Conservation (phyloP, 1,284 basidiomycete species). For the Melampsora americana region DNA sequence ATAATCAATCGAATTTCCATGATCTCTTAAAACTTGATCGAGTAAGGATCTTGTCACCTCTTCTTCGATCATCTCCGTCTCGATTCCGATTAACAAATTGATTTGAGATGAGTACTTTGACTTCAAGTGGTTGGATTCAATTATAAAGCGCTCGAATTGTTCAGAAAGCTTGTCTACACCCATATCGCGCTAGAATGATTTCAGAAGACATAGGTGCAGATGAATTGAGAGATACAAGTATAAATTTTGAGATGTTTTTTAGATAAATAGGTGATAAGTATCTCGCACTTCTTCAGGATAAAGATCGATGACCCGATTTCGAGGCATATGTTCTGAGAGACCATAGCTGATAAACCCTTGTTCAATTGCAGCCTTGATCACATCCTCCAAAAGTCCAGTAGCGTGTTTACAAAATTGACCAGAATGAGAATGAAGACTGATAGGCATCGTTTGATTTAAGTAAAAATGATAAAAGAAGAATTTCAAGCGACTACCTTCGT, state of each 20-base stretch:
- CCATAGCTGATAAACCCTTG: conserved; percentile 80
- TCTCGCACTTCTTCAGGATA: conserved; percentile 87
- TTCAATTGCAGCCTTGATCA: conserved; percentile 71
- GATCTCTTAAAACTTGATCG: conserved; percentile 57
- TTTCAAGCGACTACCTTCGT: no score
- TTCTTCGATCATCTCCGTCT: conserved; percentile 81
- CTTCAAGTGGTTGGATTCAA: conserved; percentile 74
- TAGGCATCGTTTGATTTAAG: conserved; percentile 65
- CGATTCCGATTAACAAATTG: conserved; percentile 78
- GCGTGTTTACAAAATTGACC: conserved; percentile 96
- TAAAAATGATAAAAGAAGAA: no score
- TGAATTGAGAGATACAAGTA: neutral
- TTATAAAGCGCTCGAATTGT: conserved; percentile 68
- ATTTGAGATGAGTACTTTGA: conserved; percentile 63
- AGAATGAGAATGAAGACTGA: conserved; percentile 91
- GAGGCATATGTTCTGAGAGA: conserved; percentile 89
- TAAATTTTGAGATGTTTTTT: neutral
- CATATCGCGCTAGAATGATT: conserved; percentile 15
- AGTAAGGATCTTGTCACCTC: conserved; percentile 62
- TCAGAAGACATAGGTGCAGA: neutral
- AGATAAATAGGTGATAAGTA: neutral
- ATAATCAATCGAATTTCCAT: conserved; percentile 71
- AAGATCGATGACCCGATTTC: conserved; percentile 73
- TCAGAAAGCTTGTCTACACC: conserved; percentile 57
- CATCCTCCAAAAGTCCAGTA: conserved; percentile 69